A percentile compares a stretch with the other conserved stretches of the same genome.
phyloP scores from a whole-genome alignment of 306 rosid genomes.

The cucumber (Cucumis sativus) region Cucumber_9930_V3 NC_026657.2:2191001-2191500 shows the following conservation, averaged over 20 bases:
- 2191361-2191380: neutral
- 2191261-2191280: slow-evolving; percentile 87
- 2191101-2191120: too few species aligned
- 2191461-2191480: slow-evolving; percentile 21
- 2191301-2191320: slow-evolving; percentile 86
- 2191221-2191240: neutral
- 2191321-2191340: slow-evolving; percentile 63
- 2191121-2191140: too few species aligned
- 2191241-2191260: slow-evolving; percentile 44
- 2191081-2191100: too few species aligned
- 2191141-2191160: neutral
- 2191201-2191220: neutral
- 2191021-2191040: too few species aligned
- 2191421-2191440: neutral
- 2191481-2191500: slow-evolving; percentile 68
- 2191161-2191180: neutral
- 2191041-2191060: too few species aligned
- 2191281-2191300: slow-evolving; percentile 60
- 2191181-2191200: neutral
- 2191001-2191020: too few species aligned
- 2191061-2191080: too few species aligned
- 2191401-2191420: neutral
- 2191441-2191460: slow-evolving; percentile 10
- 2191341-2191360: slow-evolving; percentile 35
- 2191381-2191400: neutral